phyloP scores from a whole-genome alignment of 2,329 filamentous ascomycete genomes.

The Phaeosphaeria sp. region DNA sequence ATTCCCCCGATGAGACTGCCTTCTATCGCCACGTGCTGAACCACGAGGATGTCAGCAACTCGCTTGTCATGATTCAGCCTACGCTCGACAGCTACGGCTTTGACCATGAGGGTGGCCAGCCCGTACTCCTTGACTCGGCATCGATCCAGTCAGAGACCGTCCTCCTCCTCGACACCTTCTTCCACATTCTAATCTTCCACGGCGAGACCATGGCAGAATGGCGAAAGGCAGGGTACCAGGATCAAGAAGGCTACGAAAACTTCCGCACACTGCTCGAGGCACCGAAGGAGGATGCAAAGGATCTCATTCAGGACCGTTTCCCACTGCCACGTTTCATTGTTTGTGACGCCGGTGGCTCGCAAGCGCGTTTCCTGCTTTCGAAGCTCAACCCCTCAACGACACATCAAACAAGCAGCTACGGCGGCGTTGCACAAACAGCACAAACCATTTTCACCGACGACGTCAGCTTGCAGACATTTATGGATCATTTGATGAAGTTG shows the following conservation, averaged over 20 bases:
- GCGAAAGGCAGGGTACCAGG: constrained; percentile 97
- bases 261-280: constrained; percentile 86
- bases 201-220: constrained; percentile 97
- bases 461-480: constrained; percentile 96
- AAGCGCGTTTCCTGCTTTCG: constrained; percentile 93
- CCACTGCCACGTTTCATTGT: constrained; percentile 98
- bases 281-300: constrained; percentile 96
- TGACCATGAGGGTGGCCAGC: constrained; percentile 89
- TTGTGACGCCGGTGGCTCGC: constrained; percentile 96
- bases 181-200: constrained; percentile 99
- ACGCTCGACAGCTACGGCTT: constrained; percentile 97
- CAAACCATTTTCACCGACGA: constrained; percentile 99
- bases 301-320: constrained; percentile 96
- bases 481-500: constrained; percentile 98
- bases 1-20: constrained; percentile 98
- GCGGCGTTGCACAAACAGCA: constrained; percentile 84
- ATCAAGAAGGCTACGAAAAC: constrained; percentile 98
- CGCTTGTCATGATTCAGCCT: constrained; percentile 97
- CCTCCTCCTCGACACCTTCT: constrained; percentile 95
- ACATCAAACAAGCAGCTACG: constrained; percentile 91
- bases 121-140: constrained; percentile 93
- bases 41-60: constrained; percentile 96
- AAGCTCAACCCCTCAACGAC: constrained; percentile 98
- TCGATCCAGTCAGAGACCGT: constrained; percentile 96
- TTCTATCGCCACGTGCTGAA: constrained; percentile 98